Evolutionary conservation across 176 grass and related monocot genomes (phyloP), one percentile per base, ranked within the genome.

Genomic region (Aegilops tauschii): DNA sequence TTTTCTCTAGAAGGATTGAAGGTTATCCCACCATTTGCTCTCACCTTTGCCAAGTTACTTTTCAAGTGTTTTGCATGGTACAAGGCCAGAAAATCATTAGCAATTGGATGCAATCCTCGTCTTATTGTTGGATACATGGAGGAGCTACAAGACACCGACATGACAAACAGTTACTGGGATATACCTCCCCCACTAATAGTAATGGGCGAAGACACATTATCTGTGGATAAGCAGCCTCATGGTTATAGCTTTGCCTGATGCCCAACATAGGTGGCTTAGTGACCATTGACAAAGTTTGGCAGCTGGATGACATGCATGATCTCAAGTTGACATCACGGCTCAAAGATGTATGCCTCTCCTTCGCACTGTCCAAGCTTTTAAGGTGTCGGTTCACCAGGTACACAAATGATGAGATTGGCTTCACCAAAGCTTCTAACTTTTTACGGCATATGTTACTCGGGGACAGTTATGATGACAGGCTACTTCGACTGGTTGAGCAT

Each of bases 331-430:
- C 9, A 11, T 42, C 40, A 11, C 40, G 11, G 2, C 12, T 3
- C 6, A 76, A 52, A 35, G 71, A 85, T 17, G 2, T 77, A 14
- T 77, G 83, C 21, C 18, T 37, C 1, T 52, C 83, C 8, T 85
- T 76, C 4, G 21, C 82, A 12, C 44, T 83, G 81, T 61, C 73
- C 40, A 82, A 82, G 45, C 2, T 82, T 4, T 31, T 82, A 35
- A 20, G 80, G 9, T 35, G 66, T 1, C 68, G 54, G 2, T 84
- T 84, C 12, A 25, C 69, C 21, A 75, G 18, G 36, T 75, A 84
- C 36, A 45, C 58, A 7, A 0, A 32, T 32, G 42, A 2, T 25
- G 58, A 84, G 25, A 39, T 18, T 2, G 30, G 65, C 12, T 75
- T 23, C 7, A 7, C 9, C 10, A 30, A 16, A 0, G 58, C 17